Percentiles rank a stretch among this genome's conserved stretches.
Evolutionary conservation across 176 grass and related monocot genomes (phyloP).

Genomic region (Musa acuminata): DNA sequence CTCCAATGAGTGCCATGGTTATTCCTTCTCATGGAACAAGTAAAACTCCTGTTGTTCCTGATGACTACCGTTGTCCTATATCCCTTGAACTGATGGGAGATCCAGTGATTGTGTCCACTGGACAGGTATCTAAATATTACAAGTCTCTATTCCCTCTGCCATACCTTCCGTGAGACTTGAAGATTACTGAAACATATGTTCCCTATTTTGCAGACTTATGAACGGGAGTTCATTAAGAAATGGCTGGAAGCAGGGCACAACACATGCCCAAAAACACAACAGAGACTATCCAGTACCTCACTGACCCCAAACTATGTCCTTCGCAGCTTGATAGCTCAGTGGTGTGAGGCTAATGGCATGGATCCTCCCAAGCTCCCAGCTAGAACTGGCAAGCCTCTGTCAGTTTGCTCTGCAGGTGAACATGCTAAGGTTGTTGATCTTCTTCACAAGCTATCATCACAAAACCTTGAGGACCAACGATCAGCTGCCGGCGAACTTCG

Average conservation of each 20-base stretch:
- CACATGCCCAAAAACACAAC: constrained; percentile 19
- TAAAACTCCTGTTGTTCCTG: constrained; percentile 8
- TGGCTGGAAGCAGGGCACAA: constrained; percentile 12
- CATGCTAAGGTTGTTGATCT: constrained; percentile 13
- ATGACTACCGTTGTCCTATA: constrained; percentile 17
- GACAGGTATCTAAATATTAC: constrained; percentile 5
- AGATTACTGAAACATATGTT: not conserved
- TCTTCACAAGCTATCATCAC: constrained; percentile 6
- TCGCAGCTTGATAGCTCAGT: constrained; percentile 15
- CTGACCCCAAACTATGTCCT: constrained; percentile 22
- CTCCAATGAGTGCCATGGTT: not conserved
- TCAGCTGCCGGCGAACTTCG: constrained; percentile 19
- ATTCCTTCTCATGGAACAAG: not conserved
- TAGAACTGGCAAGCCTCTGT: constrained; percentile 3
- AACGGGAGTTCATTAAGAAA: constrained; percentile 19
- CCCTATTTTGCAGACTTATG: constrained; percentile 13
- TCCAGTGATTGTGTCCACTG: constrained; percentile 20
- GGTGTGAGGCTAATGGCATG: constrained; percentile 18
- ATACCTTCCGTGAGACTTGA: not conserved
- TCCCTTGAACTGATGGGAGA: constrained; percentile 12
- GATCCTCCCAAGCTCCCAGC: constrained; percentile 7
- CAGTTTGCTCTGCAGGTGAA: constrained; percentile 1
- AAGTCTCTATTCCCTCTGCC: not conserved
- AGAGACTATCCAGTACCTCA: not conserved
- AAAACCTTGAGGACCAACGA: constrained; percentile 10